Evolutionary conservation across 352 stramenopile genomes (phyloP).

Genomic region (Phytophthora quininea): DNA sequence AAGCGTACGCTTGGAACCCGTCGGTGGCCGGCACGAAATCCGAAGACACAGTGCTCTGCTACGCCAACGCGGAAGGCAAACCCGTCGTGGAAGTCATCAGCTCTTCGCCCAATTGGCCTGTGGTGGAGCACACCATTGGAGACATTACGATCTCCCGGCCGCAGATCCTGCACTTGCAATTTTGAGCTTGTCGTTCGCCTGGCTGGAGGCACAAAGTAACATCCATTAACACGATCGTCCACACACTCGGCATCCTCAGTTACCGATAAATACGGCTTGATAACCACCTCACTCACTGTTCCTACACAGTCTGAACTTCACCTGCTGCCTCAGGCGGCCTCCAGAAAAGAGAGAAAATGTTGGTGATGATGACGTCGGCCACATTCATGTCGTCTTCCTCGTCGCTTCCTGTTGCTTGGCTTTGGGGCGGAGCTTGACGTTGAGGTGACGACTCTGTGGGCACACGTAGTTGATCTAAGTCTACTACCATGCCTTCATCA

Average conservation of each 20-base stretch:
- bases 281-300: not conserved
- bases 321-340: slow-evolving; percentile 44
- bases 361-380: slow-evolving; percentile 85
- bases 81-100: slow-evolving; percentile 63
- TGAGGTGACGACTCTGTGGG: slow-evolving; percentile 1
- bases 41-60: slow-evolving; percentile 70
- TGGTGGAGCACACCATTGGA: slow-evolving; percentile 57
- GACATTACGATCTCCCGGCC: slow-evolving; percentile 54
- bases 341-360: slow-evolving; percentile 88
- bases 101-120: slow-evolving; percentile 52
- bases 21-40: slow-evolving; percentile 77
- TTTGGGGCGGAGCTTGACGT: not conserved
- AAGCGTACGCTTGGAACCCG: slow-evolving; percentile 77
- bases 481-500: slow-evolving; percentile 37
- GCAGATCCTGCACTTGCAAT: slow-evolving; percentile 64
- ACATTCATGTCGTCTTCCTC: slow-evolving; percentile 59
- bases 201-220: not conserved
- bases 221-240: not conserved
- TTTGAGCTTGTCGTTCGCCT: slow-evolving; percentile 23
- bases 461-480: slow-evolving; percentile 31
- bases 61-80: slow-evolving; percentile 23
- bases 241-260: too few species aligned
- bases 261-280: slow-evolving; percentile 15
- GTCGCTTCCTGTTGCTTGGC: not conserved
- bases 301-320: slow-evolving; percentile 52